Percentiles rank a stretch among this genome's conserved stretches.
Evolutionary conservation across 1,284 basidiomycete species (phyloP).

Genomic region (Binderoboletus segoi): DNA sequence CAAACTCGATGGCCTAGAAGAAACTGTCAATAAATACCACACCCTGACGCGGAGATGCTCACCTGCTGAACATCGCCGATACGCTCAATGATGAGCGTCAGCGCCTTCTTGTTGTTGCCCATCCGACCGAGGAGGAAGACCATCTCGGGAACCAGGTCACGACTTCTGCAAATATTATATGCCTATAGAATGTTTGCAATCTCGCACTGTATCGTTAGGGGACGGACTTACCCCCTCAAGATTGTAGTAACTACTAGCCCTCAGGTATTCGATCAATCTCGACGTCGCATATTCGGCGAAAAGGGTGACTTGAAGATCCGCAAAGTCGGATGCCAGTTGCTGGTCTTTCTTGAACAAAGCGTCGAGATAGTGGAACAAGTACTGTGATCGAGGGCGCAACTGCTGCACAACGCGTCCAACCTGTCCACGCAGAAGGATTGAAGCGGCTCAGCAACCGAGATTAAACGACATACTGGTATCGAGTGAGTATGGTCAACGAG

Average conservation of each 20-base stretch:
- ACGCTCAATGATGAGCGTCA: conserved; percentile 94
- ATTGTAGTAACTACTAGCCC: conserved; percentile 90
- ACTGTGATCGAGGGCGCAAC: conserved; percentile 75
- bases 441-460: background rate
- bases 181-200: conserved; percentile 53
- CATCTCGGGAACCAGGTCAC: conserved; percentile 93
- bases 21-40: background rate
- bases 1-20: conserved; percentile 92
- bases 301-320: conserved; percentile 87
- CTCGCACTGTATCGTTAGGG: background rate
- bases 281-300: conserved; percentile 87
- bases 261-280: conserved; percentile 87
- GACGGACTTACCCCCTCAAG: conserved; percentile 69
- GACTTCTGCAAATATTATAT: conserved; percentile 83
- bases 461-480: conserved; percentile 72
- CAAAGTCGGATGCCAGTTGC: conserved; percentile 78
- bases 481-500: conserved; percentile 96
- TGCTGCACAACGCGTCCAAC: conserved; percentile 88
- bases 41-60: conserved; percentile 23
- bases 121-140: conserved; percentile 97
- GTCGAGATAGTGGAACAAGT: conserved; percentile 93
- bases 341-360: conserved; percentile 89
- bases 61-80: conserved; percentile 90
- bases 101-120: conserved; percentile 95
- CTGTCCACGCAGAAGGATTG: conserved; percentile 42